These are phyloP conservation scores for Thymus quinquecostatus DNA, from an alignment of 257 asterid genomes.

Conservation along the genomic window DNA sequence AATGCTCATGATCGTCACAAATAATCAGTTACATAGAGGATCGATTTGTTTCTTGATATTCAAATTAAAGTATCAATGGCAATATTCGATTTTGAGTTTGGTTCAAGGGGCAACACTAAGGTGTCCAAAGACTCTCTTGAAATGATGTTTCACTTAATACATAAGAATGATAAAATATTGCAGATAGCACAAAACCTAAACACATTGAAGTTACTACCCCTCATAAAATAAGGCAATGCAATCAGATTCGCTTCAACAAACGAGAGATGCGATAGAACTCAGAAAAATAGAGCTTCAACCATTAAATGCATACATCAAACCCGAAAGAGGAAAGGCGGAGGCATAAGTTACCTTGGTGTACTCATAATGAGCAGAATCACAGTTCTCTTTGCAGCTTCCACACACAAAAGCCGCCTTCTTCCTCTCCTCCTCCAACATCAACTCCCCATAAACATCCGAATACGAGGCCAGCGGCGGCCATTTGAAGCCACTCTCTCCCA, in stretches of 20 bases:
- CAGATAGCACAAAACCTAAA: not conserved
- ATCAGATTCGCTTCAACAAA: not conserved
- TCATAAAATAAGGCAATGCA: not conserved
- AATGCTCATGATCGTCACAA: not conserved
- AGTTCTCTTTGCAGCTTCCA: constrained; percentile 66
- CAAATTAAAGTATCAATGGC: constrained; percentile 1
- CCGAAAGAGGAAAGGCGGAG: not conserved
- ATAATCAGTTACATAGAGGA: constrained; percentile 2
- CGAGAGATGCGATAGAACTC: not conserved
- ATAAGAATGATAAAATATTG: not conserved
- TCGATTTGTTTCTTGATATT: not conserved
- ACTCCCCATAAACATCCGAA: constrained; percentile 74
- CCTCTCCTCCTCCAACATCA: constrained; percentile 53
- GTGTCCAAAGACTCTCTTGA: not conserved
- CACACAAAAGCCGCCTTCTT: constrained; percentile 43
- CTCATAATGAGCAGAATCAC: constrained; percentile 55
- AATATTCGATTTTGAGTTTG: constrained; percentile 11
- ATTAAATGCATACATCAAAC: constrained; percentile 22
- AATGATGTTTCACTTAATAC: not conserved
- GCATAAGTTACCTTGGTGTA: constrained; percentile 54
- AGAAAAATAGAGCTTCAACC: not conserved
- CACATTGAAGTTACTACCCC: not conserved
- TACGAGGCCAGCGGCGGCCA: constrained; percentile 81
- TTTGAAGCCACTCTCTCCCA: constrained; percentile 58
- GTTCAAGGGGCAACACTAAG: constrained; percentile 19